These are phyloP conservation scores for Mycena venus DNA, from an alignment of 768 basidiomycete genomes.

Conservation along the genomic window DNA sequence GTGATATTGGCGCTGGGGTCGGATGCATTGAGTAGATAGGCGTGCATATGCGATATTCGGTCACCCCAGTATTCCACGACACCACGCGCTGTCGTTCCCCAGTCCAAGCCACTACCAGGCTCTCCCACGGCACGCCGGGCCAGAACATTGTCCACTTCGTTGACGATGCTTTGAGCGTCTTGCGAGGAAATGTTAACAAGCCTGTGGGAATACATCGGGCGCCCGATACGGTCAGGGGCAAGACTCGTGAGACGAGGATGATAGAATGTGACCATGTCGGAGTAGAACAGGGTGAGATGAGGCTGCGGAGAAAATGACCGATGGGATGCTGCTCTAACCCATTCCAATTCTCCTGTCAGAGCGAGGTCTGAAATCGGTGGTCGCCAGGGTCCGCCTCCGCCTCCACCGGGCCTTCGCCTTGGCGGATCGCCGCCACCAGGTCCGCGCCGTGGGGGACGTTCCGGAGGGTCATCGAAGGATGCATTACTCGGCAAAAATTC, in stretches of 20 bases:
- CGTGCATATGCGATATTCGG: slow-evolving; percentile 33
- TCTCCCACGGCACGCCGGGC: slow-evolving; percentile 3
- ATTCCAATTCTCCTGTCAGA: slow-evolving; percentile 29
- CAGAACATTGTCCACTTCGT: slow-evolving; percentile 33
- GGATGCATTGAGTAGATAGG: slow-evolving; percentile 29
- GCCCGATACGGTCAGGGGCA: slow-evolving; percentile 24
- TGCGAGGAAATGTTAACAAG: slow-evolving; percentile 30
- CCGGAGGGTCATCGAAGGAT: slow-evolving; percentile 18
- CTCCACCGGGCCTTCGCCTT: slow-evolving; percentile 16
- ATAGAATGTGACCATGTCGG: slow-evolving; percentile 36
- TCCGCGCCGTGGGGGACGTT: slow-evolving; percentile 19
- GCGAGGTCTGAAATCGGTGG: slow-evolving; percentile 27
- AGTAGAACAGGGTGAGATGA: slow-evolving; percentile 29
- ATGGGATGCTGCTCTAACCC: slow-evolving; percentile 36
- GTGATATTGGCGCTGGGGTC: slow-evolving; percentile 28
- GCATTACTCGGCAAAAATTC: not conserved
- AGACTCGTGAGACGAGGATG: slow-evolving; percentile 37
- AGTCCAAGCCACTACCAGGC: slow-evolving; percentile 26
- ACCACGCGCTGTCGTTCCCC: slow-evolving; percentile 23
- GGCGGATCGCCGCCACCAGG: slow-evolving; percentile 22
- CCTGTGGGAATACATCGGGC: slow-evolving; percentile 30
- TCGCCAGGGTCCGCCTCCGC: slow-evolving; percentile 14
- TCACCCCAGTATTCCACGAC: slow-evolving; percentile 36
- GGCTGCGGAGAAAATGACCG: slow-evolving; percentile 31
- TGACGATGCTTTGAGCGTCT: slow-evolving; percentile 32